These are phyloP conservation scores for Phialocephala sp. DNA, from an alignment of 2,329 filamentous ascomycete genomes.

Conservation along the genomic window DNA sequence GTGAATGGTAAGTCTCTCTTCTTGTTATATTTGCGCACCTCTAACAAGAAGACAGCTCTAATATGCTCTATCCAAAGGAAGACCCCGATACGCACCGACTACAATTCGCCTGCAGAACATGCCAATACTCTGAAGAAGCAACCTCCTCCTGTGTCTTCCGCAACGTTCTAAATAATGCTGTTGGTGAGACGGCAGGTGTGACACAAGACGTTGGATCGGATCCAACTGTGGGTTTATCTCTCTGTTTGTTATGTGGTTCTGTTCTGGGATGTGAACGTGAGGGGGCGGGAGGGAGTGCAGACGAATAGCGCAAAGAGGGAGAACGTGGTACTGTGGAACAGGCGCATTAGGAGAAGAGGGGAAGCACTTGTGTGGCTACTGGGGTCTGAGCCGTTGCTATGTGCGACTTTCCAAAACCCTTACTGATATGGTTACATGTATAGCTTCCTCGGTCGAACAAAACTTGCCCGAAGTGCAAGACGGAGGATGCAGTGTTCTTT, in stretches of 20 bases:
- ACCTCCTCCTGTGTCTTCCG: slow-evolving; percentile 92
- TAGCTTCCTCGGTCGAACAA: slow-evolving; percentile 92
- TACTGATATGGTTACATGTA: slow-evolving; percentile 50
- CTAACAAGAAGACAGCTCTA: slow-evolving; percentile 65
- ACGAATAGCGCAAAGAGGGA: slow-evolving; percentile 13
- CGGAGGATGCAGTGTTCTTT: slow-evolving; percentile 95
- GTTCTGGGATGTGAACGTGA: slow-evolving; percentile 49
- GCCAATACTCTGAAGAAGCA: slow-evolving; percentile 87
- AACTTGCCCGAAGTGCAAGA: slow-evolving; percentile 82
- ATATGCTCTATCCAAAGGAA: slow-evolving; percentile 97
- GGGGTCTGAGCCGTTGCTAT: neutral
- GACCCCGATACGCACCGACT: slow-evolving; percentile 83
- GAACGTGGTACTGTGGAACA: slow-evolving; percentile 19
- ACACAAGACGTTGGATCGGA: slow-evolving; percentile 97
- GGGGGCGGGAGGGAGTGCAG: slow-evolving; percentile 7
- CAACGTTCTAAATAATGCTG: slow-evolving; percentile 88
- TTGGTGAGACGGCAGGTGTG: slow-evolving; percentile 94
- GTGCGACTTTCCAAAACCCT: slow-evolving; percentile 26
- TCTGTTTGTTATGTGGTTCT: slow-evolving; percentile 55
- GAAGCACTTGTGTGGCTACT: neutral
- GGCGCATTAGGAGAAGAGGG: slow-evolving; percentile 14
- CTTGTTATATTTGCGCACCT: slow-evolving; percentile 23
- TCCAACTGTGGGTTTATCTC: slow-evolving; percentile 86
- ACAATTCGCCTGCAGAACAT: slow-evolving; percentile 95
- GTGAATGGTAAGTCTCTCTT: slow-evolving; percentile 73